A percentile compares a stretch with the other conserved stretches of the same genome.
These are phyloP conservation scores for Glarea lozoyensis DNA, from an alignment of 495 filamentous ascomycete genomes.

Conservation along the genomic window DNA sequence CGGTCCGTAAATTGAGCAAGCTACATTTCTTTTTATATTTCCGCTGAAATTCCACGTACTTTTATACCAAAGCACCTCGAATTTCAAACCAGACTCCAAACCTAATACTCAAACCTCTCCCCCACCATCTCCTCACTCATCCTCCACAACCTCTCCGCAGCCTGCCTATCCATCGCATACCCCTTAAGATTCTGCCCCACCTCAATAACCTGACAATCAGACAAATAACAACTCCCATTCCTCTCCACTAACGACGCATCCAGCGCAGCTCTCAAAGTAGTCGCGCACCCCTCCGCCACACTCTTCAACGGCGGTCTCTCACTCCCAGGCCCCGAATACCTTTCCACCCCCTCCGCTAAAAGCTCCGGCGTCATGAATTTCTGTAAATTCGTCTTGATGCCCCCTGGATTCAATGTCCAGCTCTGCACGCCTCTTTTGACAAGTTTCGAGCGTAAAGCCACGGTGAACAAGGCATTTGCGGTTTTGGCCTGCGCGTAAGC, in stretches of 20 bases:
- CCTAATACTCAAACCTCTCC: slow-evolving; percentile 21
- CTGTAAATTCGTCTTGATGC: slow-evolving; percentile 8
- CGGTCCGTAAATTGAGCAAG: too few relatives aligned
- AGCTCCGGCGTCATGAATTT: background rate
- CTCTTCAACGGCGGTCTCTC: slow-evolving; percentile 23
- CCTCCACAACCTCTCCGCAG: slow-evolving; percentile 42
- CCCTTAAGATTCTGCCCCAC: background rate
- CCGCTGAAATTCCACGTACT: background rate
- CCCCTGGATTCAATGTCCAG: slow-evolving; percentile 38
- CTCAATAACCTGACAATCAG: slow-evolving; percentile 2
- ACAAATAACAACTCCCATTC: slow-evolving; percentile 14
- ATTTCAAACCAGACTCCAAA: background rate
- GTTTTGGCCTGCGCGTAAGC: slow-evolving; percentile 44
- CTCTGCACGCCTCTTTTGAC: slow-evolving; percentile 16
- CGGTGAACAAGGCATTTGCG: slow-evolving; percentile 42
- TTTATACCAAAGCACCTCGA: background rate
- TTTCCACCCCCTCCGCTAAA: background rate
- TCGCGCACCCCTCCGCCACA: slow-evolving; percentile 32
- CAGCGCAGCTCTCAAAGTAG: slow-evolving; percentile 32
- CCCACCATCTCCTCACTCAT: slow-evolving; percentile 41
- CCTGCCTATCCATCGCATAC: slow-evolving; percentile 18
- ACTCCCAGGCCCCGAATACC: background rate
- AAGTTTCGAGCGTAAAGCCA: slow-evolving; percentile 34
- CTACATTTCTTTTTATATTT: too few relatives aligned
- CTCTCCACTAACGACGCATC: slow-evolving; percentile 25